Base-by-base conservation (phyloP, 1,284 basidiomycete genomes). In the Austroboletus niveus region DNA sequence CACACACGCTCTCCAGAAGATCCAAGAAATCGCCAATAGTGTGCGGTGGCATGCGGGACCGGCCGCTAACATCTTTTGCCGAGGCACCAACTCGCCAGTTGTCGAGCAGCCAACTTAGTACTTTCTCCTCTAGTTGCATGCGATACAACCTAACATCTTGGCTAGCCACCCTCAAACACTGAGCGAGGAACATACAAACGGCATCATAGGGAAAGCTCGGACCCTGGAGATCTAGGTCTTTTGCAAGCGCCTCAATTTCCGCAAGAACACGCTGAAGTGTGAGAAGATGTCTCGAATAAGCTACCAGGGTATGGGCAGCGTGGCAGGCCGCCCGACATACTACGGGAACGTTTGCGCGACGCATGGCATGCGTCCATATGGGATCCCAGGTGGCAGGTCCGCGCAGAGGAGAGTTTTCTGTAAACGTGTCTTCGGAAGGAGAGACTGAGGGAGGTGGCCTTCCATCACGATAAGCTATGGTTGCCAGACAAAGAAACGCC, bases 151-250 rank as follows among this genome's bases (percentile, higher is more conserved):
- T 79, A 42, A 88, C 85, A 61, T 97, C 92, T 58, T 87, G 83
- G 51, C 80, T 84, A 0, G 90, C 84, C 15, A 88, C 71, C 22
- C 73, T 76, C 31, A 96, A 73, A 51, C 82, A 85, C 22, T 79
- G 73, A 14, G 79, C 71, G 42, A 98, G 75, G 64, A 98, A 89
- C 45, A 76, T 72, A 72, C 93, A 95, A 24, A 94, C 89, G 1
- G 94, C 84, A 61, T 98, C 95, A 60, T 80, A 87, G 0, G 92
- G 89, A 57, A 81, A 85, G 2, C 84, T 73, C 2, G 94, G 94
- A 0, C 93, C 93, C 69, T 96, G 93, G 14, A 95, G 79, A 59
- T 92, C 87, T 50, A 98, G 73, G 58, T 93, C 89, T 57, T 84
- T 85, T 2, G 85, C 77, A 44, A 97, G 72, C 0, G 75, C 73